These are phyloP conservation scores for Globisporangium viniferum DNA, from an alignment of 352 stramenopile genomes.

Conservation along the genomic window DNA sequence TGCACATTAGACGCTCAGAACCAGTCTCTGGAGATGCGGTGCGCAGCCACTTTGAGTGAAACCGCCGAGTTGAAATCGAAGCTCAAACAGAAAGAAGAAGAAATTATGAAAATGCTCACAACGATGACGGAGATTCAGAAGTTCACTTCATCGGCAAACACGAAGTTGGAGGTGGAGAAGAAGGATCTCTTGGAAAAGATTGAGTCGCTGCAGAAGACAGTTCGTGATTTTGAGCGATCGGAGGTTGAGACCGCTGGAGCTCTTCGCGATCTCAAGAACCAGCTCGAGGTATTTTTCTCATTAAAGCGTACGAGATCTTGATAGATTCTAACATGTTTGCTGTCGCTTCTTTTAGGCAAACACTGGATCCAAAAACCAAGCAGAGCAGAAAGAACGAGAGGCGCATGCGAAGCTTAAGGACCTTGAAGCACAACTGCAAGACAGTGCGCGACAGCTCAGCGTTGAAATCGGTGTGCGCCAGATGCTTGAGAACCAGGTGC, in stretches of 20 bases:
- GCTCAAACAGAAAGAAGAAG: slow-evolving; percentile 63
- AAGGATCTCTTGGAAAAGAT: slow-evolving; percentile 63
- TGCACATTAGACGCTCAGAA: slow-evolving; percentile 58
- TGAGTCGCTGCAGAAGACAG: slow-evolving; percentile 42
- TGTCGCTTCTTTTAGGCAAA: slow-evolving; percentile 20
- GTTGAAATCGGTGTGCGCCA: slow-evolving; percentile 63
- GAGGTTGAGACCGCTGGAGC: slow-evolving; percentile 40
- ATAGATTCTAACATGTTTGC: slow-evolving; percentile 4
- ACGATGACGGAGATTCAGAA: slow-evolving; percentile 79
- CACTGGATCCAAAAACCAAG: slow-evolving; percentile 24
- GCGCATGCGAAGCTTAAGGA: slow-evolving; percentile 39
- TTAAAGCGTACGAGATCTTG: neutral
- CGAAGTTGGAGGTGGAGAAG: slow-evolving; percentile 67
- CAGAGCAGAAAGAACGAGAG: slow-evolving; percentile 33
- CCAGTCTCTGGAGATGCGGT: slow-evolving; percentile 45
- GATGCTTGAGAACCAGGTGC: slow-evolving; percentile 68
- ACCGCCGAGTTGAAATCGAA: slow-evolving; percentile 52
- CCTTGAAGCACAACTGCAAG: slow-evolving; percentile 49
- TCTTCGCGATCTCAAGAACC: slow-evolving; percentile 47
- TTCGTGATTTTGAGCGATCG: slow-evolving; percentile 48
- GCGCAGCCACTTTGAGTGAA: slow-evolving; percentile 32
- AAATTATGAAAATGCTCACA: slow-evolving; percentile 60
- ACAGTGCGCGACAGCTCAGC: slow-evolving; percentile 47
- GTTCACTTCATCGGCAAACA: slow-evolving; percentile 57
- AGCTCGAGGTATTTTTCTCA: slow-evolving; percentile 36